Evolutionary conservation across 257 asterid genomes (phyloP).

Genomic region (Mitragyna speciosa): DNA sequence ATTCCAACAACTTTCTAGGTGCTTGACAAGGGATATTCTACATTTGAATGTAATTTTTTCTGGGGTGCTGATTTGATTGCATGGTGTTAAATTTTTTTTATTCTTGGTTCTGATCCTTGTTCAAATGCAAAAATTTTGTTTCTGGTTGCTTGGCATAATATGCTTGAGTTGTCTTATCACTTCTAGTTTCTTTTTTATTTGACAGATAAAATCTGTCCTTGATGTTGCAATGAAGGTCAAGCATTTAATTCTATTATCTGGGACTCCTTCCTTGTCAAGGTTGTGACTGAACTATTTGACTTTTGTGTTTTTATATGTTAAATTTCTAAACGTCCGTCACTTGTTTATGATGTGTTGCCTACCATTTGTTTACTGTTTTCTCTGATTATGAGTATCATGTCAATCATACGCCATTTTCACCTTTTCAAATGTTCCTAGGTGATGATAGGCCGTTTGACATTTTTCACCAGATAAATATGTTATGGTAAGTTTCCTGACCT

Average conservation of each 20-base stretch:
- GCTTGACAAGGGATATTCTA: not conserved
- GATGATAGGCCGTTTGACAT: conserved; percentile 96
- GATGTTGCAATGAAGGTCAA: conserved; percentile 70
- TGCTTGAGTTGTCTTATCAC: not conserved
- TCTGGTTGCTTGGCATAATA: not conserved
- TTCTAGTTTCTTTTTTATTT: conserved; percentile 25
- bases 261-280: conserved; percentile 99
- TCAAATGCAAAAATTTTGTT: not conserved
- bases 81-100: not conserved
- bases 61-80: not conserved
- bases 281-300: conserved; percentile 30
- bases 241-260: conserved; percentile 85
- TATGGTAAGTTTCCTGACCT: conserved; percentile 62
- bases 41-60: not conserved
- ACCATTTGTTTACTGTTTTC: not conserved
- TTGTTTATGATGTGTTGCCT: conserved; percentile 1
- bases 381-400: conserved; percentile 15
- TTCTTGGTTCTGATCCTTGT: not conserved
- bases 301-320: not conserved
- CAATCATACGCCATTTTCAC: conserved; percentile 31
- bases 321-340: not conserved
- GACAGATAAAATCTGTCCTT: conserved; percentile 66
- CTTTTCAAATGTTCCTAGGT: conserved; percentile 58
- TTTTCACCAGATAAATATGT: conserved; percentile 87
- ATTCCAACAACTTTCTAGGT: not conserved